Percentiles rank a stretch among this genome's conserved stretches.
Evolutionary conservation across 768 basidiomycete species (phyloP).

Genomic region (Pleurotus ostreatus): DNA sequence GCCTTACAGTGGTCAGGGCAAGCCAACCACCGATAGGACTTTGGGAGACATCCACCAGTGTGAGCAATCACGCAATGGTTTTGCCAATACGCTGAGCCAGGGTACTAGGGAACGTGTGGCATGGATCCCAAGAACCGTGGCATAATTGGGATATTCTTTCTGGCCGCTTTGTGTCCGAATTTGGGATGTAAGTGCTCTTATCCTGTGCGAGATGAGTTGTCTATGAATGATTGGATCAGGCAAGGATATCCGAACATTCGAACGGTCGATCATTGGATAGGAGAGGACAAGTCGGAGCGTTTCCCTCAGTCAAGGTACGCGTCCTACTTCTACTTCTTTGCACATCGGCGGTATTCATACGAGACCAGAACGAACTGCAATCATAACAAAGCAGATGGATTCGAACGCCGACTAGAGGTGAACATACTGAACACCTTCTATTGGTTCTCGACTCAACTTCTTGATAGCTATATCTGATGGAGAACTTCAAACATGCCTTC

Average conservation of each 20-base stretch:
- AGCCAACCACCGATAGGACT: conserved; percentile 64
- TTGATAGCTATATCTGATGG: conserved; percentile 78
- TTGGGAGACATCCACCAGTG: conserved; percentile 93
- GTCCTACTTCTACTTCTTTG: background rate
- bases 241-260: conserved; percentile 84
- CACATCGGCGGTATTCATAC: conserved; percentile 3
- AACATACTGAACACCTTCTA: conserved; percentile 7
- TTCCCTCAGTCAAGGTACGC: conserved; percentile 82
- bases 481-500: conserved; percentile 90
- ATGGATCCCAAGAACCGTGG: conserved; percentile 90
- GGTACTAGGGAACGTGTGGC: conserved; percentile 83
- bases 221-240: conserved; percentile 37
- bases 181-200: conserved; percentile 69
- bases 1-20: conserved; percentile 82
- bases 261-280: conserved; percentile 89
- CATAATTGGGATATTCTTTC: conserved; percentile 89
- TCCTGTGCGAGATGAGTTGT: background rate
- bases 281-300: conserved; percentile 65
- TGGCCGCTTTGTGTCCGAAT: conserved; percentile 93
- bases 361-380: conserved; percentile 54
- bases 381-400: conserved; percentile 92
- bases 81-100: conserved; percentile 5
- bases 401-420: conserved; percentile 79
- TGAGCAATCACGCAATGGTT: conserved; percentile 25
- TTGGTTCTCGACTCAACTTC: background rate